Conservation (phyloP, 2,329 filamentous ascomycete genomes). For the Pseudogymnoascus sp. region DNA sequence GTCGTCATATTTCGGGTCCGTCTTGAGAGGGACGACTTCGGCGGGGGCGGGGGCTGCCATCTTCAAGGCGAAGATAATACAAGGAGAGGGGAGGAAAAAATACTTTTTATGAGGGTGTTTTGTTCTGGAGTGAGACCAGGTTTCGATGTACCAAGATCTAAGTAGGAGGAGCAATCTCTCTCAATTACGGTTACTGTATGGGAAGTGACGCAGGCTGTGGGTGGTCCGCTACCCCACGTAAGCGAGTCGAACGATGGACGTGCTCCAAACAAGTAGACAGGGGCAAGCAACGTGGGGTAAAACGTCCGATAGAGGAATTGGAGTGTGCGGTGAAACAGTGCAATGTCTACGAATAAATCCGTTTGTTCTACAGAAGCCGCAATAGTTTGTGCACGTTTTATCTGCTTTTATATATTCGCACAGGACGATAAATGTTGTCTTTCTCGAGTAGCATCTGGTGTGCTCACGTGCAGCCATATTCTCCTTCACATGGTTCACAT, state of each 20-base stretch:
- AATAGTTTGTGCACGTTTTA: not conserved
- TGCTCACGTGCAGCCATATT: not conserved
- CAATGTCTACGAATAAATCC: not conserved
- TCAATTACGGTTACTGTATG: conserved; percentile 8
- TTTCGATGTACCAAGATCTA: not conserved
- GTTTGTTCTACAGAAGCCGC: not conserved
- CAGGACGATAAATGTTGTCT: not conserved
- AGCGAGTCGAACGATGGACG: not conserved
- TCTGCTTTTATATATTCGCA: not conserved
- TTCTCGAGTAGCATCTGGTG: not conserved
- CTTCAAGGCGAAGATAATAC: not conserved
- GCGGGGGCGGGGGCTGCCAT: not conserved
- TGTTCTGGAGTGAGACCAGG: not conserved
- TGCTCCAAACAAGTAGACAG: not conserved
- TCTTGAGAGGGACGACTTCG: conserved; percentile 29
- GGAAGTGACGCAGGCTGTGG: conserved; percentile 1
- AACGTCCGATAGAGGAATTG: not conserved
- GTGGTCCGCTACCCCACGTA: not conserved
- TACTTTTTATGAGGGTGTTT: not conserved
- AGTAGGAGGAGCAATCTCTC: not conserved
- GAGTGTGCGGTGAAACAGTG: not conserved
- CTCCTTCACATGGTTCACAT: not conserved
- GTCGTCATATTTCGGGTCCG: conserved; percentile 89
- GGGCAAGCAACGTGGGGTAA: conserved; percentile 3
- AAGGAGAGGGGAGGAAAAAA: not conserved